Conservation (phyloP, 306 rosid species). For the Gillenia trifoliata region DNA sequence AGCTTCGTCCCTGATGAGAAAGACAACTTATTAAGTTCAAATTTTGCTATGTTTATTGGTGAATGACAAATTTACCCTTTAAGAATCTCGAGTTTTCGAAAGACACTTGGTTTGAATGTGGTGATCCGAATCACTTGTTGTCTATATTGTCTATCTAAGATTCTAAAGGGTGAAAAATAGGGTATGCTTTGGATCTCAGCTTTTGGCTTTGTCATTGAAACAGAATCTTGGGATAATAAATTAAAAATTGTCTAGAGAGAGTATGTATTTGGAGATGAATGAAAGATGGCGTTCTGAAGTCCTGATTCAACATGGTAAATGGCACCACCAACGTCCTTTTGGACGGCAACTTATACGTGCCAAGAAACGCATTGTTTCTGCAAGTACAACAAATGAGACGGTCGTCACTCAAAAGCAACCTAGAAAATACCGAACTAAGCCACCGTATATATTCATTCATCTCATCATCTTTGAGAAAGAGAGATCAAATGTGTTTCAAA, state of each 20-base stretch:
- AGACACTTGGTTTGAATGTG: no score
- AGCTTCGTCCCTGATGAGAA: no score
- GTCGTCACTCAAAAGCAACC: neutral
- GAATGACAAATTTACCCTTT: no score
- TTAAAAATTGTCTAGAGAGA: neutral
- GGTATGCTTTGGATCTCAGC: neutral
- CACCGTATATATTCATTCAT: neutral
- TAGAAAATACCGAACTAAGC: neutral
- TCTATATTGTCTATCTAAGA: neutral
- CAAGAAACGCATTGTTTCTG: neutral
- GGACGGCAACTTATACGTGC: constrained; percentile 8
- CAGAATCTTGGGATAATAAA: neutral
- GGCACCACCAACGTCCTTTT: constrained; percentile 12
- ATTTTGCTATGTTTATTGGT: no score
- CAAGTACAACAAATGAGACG: constrained; percentile 6
- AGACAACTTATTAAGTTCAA: no score
- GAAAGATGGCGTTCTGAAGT: neutral
- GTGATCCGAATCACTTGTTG: neutral
- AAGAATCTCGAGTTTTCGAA: no score
- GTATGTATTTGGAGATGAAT: neutral
- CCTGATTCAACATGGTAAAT: neutral
- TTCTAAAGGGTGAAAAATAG: no score
- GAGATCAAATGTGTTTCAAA: constrained; percentile 42
- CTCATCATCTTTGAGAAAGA: neutral
- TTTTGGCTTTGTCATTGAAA: neutral